A percentile compares a stretch with the other conserved stretches of the same genome.
Evolutionary conservation across 441 rosid genomes (phyloP).

Genomic region (Bruguiera hainesii): DNA sequence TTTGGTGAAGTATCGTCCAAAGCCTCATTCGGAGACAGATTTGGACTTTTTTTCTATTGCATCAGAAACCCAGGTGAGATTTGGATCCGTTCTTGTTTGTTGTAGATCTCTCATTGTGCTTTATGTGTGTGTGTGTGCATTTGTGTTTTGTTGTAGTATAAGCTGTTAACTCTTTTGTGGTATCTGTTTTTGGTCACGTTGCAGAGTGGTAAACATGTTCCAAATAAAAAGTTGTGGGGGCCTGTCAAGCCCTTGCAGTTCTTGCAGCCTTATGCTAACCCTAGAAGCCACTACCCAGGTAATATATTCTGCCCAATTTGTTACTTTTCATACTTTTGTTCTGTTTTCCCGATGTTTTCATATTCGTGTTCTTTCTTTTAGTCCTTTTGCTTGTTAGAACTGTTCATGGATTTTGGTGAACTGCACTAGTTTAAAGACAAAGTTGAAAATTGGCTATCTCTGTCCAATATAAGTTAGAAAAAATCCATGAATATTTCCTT

Average conservation of each 20-base stretch:
- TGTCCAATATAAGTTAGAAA: too few relatives aligned
- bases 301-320: constrained; percentile 26
- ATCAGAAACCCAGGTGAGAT: constrained; percentile 41
- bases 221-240: constrained; percentile 80
- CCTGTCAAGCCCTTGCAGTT: constrained; percentile 62
- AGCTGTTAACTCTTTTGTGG: not conserved
- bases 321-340: not conserved
- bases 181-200: constrained; percentile 22
- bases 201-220: constrained; percentile 38
- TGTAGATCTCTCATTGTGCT: constrained; percentile 10
- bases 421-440: not conserved
- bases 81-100: constrained; percentile 1
- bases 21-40: constrained; percentile 36
- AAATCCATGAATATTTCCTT: too few relatives aligned
- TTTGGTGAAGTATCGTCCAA: constrained; percentile 45
- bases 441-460: too few relatives aligned
- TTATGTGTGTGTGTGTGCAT: not conserved
- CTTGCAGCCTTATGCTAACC: constrained; percentile 94
- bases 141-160: constrained; percentile 12
- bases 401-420: not conserved
- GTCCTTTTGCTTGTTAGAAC: too few relatives aligned
- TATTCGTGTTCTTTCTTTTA: not conserved
- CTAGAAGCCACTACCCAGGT: constrained; percentile 79
- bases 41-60: constrained; percentile 45
- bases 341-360: not conserved